Conservation (phyloP, 352 stramenopile genomes). For the Phytophthora capsici region DNA sequence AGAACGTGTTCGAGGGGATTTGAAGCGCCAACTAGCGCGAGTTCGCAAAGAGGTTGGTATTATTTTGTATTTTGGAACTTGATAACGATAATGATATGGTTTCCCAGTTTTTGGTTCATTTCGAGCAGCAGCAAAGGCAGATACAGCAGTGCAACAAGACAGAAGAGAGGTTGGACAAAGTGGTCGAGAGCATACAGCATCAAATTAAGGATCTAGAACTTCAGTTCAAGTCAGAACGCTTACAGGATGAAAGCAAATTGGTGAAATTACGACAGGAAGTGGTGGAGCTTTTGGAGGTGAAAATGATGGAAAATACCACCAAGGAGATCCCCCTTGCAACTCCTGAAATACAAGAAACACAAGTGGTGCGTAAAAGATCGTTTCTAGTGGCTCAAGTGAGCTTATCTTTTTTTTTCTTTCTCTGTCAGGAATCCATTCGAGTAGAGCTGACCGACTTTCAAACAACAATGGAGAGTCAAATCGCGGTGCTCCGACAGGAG, state of each 20-base stretch:
- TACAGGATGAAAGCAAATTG: conserved; percentile 12
- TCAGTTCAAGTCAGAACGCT: conserved; percentile 8
- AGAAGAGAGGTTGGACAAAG: conserved; percentile 8
- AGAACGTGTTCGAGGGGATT: conserved; percentile 23
- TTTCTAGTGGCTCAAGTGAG: neutral
- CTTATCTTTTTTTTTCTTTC: neutral
- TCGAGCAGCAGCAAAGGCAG: conserved; percentile 18
- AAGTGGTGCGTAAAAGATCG: conserved; percentile 14
- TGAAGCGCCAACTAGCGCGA: conserved; percentile 9
- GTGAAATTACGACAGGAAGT: conserved; percentile 21
- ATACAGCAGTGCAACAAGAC: conserved; percentile 9
- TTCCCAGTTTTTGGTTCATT: conserved; percentile 15
- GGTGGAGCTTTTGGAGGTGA: conserved; percentile 2
- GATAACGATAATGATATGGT: neutral
- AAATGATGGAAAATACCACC: conserved; percentile 3
- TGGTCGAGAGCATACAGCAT: conserved; percentile 6
- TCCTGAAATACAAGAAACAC: conserved; percentile 5
- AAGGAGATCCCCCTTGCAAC: conserved; percentile 12
- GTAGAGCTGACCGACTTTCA: conserved; percentile 21
- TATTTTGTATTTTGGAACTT: neutral
- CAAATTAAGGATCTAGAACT: conserved; percentile 19
- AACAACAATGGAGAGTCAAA: conserved; percentile 23
- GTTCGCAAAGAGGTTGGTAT: conserved; percentile 28
- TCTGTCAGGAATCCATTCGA: conserved; percentile 14
- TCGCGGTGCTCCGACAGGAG: conserved; percentile 31